A percentile compares a stretch with the other conserved stretches of the same genome.
These are phyloP conservation scores for Dendrobium nobile DNA, from an alignment of 106 monocot genomes.

Conservation along the genomic window DNA sequence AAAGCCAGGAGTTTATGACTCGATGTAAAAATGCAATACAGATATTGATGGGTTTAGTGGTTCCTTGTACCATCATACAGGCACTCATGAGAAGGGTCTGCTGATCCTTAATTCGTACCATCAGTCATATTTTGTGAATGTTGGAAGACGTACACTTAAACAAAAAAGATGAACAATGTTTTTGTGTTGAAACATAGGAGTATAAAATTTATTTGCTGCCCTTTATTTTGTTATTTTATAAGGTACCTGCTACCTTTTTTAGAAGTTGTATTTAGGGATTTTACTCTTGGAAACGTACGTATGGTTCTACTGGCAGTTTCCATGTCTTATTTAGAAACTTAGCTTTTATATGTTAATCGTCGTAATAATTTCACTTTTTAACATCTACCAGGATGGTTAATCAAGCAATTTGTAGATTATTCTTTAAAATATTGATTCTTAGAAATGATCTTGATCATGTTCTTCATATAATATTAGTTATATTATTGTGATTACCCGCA, in stretches of 20 bases:
- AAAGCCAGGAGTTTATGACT: too few species aligned
- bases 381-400: background rate
- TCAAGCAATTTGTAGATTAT: background rate
- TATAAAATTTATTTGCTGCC: too few species aligned
- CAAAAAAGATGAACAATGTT: too few species aligned
- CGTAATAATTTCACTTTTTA: background rate
- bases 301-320: background rate
- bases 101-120: too few species aligned
- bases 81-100: too few species aligned
- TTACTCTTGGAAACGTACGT: background rate
- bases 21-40: too few species aligned
- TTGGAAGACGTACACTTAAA: too few species aligned
- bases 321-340: background rate
- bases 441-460: background rate
- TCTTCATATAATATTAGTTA: background rate
- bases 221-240: background rate
- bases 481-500: background rate
- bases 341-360: too few species aligned
- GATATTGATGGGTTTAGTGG: too few species aligned
- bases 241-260: background rate
- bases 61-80: too few species aligned
- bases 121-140: too few species aligned
- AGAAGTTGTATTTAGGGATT: background rate
- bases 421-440: conserved; percentile 2
- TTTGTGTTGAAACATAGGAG: too few species aligned